phyloP scores from a whole-genome alignment of 1,139 yeast genomes.

The Hansenula sp. region DNA sequence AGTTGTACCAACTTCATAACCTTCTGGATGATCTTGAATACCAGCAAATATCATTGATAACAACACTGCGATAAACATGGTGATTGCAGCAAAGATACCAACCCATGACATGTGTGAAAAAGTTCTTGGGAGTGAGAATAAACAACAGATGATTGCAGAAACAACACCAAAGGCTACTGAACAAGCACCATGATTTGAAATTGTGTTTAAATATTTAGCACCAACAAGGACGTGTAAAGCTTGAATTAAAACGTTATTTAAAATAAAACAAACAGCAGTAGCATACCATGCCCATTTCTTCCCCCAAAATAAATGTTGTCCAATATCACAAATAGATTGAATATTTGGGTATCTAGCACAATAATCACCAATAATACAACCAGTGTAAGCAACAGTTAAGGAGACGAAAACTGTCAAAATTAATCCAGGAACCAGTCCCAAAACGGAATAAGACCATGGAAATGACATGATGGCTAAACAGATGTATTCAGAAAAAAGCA shows the following conservation, averaged over 20 bases:
- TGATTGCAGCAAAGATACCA: constrained; percentile 47
- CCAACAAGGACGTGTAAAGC: constrained; percentile 57
- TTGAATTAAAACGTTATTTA: constrained; percentile 53
- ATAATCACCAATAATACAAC: constrained; percentile 48
- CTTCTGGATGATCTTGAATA: constrained; percentile 44
- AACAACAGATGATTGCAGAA: constrained; percentile 41
- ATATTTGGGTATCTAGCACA: constrained; percentile 50
- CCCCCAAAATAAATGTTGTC: constrained; percentile 52
- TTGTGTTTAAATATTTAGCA: constrained; percentile 54
- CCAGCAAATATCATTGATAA: constrained; percentile 52
- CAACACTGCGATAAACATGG: constrained; percentile 54
- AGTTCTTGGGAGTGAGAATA: constrained; percentile 52
- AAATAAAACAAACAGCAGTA: constrained; percentile 49
- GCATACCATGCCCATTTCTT: constrained; percentile 51
- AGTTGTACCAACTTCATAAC: constrained; percentile 32
- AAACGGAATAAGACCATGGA: constrained; percentile 59
- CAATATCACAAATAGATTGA: constrained; percentile 54
- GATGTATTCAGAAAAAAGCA: constrained; percentile 55
- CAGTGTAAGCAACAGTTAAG: constrained; percentile 49
- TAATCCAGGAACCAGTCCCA: constrained; percentile 56
- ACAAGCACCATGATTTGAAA: constrained; percentile 47
- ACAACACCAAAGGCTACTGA: constrained; percentile 48
- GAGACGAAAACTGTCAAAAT: constrained; percentile 50
- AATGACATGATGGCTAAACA: constrained; percentile 61
- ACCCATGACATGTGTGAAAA: constrained; percentile 46